Evolutionary conservation across 805 yeast genomes (phyloP).

Genomic region (Saturnispora ahearnii): DNA sequence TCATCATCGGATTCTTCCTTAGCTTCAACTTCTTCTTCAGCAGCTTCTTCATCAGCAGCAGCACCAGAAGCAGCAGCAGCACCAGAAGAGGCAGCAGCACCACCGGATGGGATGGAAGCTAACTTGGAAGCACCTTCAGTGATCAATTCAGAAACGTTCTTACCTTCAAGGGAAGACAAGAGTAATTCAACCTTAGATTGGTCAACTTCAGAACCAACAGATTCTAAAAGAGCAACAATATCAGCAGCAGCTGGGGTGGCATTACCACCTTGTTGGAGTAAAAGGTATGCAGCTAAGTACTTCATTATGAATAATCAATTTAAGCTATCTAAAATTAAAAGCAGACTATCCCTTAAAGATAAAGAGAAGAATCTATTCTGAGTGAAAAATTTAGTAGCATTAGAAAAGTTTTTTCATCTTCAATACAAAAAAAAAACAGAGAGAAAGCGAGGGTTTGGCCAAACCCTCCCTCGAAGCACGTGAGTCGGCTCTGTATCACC

Average conservation of each 20-base stretch:
- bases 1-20: slow-evolving; percentile 58
- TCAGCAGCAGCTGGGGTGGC: slow-evolving; percentile 89
- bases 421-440: too few relatives aligned
- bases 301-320: slow-evolving; percentile 79
- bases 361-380: slow-evolving; percentile 1
- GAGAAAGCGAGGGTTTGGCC: background rate
- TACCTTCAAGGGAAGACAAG: slow-evolving; percentile 85
- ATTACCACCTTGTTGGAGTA: slow-evolving; percentile 96
- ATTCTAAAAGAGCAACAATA: slow-evolving; percentile 77
- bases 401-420: too few relatives aligned
- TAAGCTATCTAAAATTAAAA: slow-evolving; percentile 41
- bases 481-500: background rate
- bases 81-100: slow-evolving; percentile 80
- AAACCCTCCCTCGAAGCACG: slow-evolving; percentile 10
- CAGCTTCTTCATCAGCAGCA: slow-evolving; percentile 67
- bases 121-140: slow-evolving; percentile 94
- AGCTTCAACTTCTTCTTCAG: slow-evolving; percentile 55
- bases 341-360: slow-evolving; percentile 75
- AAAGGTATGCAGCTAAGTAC: slow-evolving; percentile 99
- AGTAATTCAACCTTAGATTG: slow-evolving; percentile 75
- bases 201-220: slow-evolving; percentile 96
- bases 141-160: slow-evolving; percentile 79
- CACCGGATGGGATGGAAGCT: slow-evolving; percentile 96
- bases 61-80: slow-evolving; percentile 67
- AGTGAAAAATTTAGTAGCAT: background rate